Evolutionary conservation across 176 grass and related monocot genomes (phyloP), one percentile per base, ranked within the genome.

Genomic region (Oryza brachyantha): DNA sequence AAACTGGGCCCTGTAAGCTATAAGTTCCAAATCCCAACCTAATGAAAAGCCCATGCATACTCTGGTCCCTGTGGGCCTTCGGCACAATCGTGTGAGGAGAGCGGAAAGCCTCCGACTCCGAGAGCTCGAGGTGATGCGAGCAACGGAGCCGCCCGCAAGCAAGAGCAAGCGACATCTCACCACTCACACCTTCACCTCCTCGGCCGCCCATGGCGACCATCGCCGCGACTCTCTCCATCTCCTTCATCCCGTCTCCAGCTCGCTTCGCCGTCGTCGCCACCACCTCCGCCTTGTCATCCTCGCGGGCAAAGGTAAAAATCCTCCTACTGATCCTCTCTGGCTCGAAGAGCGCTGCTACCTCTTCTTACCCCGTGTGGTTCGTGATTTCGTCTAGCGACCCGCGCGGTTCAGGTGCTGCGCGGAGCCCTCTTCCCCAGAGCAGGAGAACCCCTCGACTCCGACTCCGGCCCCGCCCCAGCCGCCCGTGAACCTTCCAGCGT

Each of bases 181-280:
- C 86, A 74, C 81, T 84, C 70, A 81, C 77, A 57, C 58, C 77
- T 19, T 55, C 21, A 81, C 77, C 65, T 69, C 77, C 48, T 55
- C 21, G 50, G 21, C 21, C 77, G 83, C 9, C 80, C 64, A 90
- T 90, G 88, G 84, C 88, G 84, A 86, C 74, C 63, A 83, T 90
- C 74, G 83, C 84, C 21, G 68, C 80, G 0, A 59, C 84, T 54
- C 63, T 86, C 69, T 60, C 88, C 69, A 3, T 83, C 79, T 77
- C 88, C 61, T 60, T 86, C 68, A 68, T 66, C 41, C 88, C 59
- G 39, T 39, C 78, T 2, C 17, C 66, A 5, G 27, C 74, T 58
- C 78, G 74, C 68, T 9, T 40, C 50, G 50, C 80, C 61, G 13
- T 31, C 2, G 52, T 61, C 31, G 2, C 40, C 13, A 7, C 39